Evolutionary conservation across 805 yeast genomes (phyloP).

Genomic region (Ogataea salicorniae): DNA sequence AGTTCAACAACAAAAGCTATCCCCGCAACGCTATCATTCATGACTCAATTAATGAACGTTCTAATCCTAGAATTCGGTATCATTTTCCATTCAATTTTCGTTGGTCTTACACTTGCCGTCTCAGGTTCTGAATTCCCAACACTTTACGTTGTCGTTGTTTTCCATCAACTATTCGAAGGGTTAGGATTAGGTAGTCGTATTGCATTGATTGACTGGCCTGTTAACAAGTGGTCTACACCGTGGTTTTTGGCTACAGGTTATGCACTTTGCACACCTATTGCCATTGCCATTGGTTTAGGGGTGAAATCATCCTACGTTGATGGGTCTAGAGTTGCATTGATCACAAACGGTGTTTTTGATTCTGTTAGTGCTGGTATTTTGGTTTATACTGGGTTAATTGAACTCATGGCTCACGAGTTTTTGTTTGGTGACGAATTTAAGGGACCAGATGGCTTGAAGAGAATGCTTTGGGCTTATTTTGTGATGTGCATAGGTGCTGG

Average conservation of each 20-base stretch:
- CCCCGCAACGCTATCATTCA: conserved; percentile 31
- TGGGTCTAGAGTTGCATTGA: conserved; percentile 51
- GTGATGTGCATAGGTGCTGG: conserved; percentile 65
- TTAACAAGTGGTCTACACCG: conserved; percentile 43
- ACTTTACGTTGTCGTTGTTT: conserved; percentile 61
- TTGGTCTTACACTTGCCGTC: conserved; percentile 74
- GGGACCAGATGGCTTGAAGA: conserved; percentile 49
- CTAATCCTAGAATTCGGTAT: conserved; percentile 74
- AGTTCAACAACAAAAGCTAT: conserved; percentile 30
- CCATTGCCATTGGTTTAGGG: conserved; percentile 75
- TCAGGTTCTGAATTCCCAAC: conserved; percentile 72
- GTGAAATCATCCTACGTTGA: conserved; percentile 60
- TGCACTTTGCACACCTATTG: conserved; percentile 62
- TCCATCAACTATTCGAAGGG: conserved; percentile 84
- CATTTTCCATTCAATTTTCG: conserved; percentile 75
- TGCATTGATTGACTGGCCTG: conserved; percentile 49
- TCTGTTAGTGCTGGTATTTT: conserved; percentile 74
- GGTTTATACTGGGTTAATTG: conserved; percentile 72
- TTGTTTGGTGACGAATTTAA: conserved; percentile 58
- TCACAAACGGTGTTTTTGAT: conserved; percentile 70
- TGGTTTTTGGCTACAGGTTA: conserved; percentile 50
- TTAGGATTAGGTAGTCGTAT: conserved; percentile 78
- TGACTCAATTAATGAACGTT: conserved; percentile 48
- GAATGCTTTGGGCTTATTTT: conserved; percentile 46
- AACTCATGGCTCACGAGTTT: conserved; percentile 75